Evolutionary conservation across 2,329 filamentous ascomycete species (phyloP).

Genomic region (Neospermospora avenae): DNA sequence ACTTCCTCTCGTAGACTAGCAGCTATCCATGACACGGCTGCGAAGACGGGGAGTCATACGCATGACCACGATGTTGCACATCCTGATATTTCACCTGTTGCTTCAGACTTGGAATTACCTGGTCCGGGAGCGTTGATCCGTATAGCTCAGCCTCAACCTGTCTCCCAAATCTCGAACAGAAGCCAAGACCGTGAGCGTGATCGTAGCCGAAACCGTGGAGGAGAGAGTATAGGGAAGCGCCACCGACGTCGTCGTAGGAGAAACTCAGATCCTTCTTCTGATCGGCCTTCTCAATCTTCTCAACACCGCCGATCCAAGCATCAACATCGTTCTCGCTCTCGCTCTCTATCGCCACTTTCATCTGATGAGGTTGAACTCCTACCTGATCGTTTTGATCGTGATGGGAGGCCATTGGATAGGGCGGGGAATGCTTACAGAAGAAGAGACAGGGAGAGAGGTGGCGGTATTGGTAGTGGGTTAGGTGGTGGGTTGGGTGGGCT

Average conservation of each 20-base stretch:
- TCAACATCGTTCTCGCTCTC: slow-evolving; percentile 5
- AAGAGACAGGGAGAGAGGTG: background rate
- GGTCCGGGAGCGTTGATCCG: background rate
- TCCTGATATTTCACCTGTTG: background rate
- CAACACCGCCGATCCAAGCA: slow-evolving; percentile 22
- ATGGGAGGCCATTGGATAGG: slow-evolving; percentile 27
- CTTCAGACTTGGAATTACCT: slow-evolving; percentile 8
- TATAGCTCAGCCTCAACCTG: background rate
- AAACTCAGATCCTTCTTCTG: slow-evolving; percentile 32
- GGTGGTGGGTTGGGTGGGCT: background rate
- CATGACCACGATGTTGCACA: slow-evolving; percentile 2
- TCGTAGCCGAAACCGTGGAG: background rate
- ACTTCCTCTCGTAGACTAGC: slow-evolving; percentile 27
- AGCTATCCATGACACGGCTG: slow-evolving; percentile 17
- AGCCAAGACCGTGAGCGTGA: background rate
- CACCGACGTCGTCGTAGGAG: slow-evolving; percentile 23
- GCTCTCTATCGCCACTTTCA: slow-evolving; percentile 17
- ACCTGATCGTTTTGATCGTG: slow-evolving; percentile 32
- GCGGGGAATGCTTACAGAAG: slow-evolving; percentile 7
- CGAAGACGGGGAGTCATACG: background rate
- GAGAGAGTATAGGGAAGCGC: slow-evolving; percentile 5
- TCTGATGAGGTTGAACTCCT: slow-evolving; percentile 27
- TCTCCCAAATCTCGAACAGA: background rate
- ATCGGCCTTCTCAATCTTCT: slow-evolving; percentile 25
- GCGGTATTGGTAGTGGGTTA: background rate